Evolutionary conservation across 2,329 filamentous ascomycete species (phyloP).

Genomic region (Exophiala calicioides): DNA sequence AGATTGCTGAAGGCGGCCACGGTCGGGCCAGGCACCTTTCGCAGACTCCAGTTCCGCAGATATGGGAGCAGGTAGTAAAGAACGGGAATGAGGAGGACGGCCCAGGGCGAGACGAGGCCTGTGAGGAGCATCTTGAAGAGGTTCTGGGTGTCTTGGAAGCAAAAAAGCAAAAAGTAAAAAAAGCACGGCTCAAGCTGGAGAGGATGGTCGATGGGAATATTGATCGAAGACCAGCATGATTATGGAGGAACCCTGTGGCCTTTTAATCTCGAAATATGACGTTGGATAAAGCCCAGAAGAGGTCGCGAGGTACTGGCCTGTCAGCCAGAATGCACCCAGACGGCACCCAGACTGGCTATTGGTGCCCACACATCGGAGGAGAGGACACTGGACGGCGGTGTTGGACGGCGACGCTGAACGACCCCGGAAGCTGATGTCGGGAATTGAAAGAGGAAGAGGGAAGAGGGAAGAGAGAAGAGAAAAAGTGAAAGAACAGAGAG

Average conservation of each 20-base stretch:
- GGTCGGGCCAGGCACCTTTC: conserved; percentile 53
- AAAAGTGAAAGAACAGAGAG: not conserved
- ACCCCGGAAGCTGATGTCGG: conserved; percentile 19
- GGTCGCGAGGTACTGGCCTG: no score
- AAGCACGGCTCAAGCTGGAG: no score
- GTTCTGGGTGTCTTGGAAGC: no score
- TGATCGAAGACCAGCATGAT: no score
- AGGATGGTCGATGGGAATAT: no score
- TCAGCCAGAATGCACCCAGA: no score
- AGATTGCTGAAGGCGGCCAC: conserved; percentile 69
- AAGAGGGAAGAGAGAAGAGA: no score
- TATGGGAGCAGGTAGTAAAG: conserved; percentile 62
- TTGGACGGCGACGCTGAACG: conserved; percentile 8
- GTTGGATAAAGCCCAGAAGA: conserved; percentile 3
- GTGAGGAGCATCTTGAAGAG: conserved; percentile 24
- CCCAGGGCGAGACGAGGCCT: conserved; percentile 37
- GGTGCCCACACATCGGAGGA: conserved; percentile 14
- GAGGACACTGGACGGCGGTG: conserved; percentile 9
- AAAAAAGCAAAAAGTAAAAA: no score
- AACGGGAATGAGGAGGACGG: conserved; percentile 52
- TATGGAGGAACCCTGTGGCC: no score
- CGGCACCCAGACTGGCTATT: no score
- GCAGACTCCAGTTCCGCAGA: conserved; percentile 56
- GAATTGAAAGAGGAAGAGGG: conserved; percentile 19
- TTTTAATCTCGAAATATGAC: conserved; percentile 1